Base-by-base conservation (phyloP, 306 rosid species). In the Glycine tomentella region DNA sequence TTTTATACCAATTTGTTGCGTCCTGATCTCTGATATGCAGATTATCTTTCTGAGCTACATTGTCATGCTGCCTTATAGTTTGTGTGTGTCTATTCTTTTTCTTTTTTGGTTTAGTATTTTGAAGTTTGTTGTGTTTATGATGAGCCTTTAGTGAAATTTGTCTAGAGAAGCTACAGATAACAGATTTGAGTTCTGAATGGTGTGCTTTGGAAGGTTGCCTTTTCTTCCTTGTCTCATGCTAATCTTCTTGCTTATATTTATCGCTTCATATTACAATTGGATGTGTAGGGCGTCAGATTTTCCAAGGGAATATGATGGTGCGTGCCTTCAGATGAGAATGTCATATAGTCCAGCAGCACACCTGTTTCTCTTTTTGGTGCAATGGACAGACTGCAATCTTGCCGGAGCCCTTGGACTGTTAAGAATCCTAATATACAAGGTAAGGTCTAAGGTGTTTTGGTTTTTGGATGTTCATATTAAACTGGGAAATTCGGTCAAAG, bases 311-410 rank as follows among this genome's bases (percentile, higher is more conserved):
- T 95, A 91, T 71, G 98, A 95, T 66, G 98, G 98, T 67, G 97
- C 98, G 10, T 92, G 97, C 83, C 91, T 95, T 88, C 98, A 95
- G 90, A 95, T 95, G 98, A 90, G 98, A 88, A 91, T 95, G 95
- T 95, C 98, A 3, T 95, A 95, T 83, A 95, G 98, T 88, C 97
- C 97, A 9, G 97, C 97, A 15, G 98, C 97, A 12, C 98, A 93
- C 80, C 74, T 95, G 57, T 95, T 95, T 86, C 97, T 95, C 31
- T 95, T 95, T 80, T 85, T 95, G 66, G 97, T 95, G 76, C 97
- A 95, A 66, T 95, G 98, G 98, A 91, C 97, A 42, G 97, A 92
- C 71, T 95, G 97, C 90, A 83, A 90, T 86, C 98, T 95, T 8
- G 98, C 98, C 0, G 98, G 97, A 67, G 92, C 95, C 14, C 97